Conservation (phyloP, 352 stramenopile species). For the Phytophthora multivora region DNA sequence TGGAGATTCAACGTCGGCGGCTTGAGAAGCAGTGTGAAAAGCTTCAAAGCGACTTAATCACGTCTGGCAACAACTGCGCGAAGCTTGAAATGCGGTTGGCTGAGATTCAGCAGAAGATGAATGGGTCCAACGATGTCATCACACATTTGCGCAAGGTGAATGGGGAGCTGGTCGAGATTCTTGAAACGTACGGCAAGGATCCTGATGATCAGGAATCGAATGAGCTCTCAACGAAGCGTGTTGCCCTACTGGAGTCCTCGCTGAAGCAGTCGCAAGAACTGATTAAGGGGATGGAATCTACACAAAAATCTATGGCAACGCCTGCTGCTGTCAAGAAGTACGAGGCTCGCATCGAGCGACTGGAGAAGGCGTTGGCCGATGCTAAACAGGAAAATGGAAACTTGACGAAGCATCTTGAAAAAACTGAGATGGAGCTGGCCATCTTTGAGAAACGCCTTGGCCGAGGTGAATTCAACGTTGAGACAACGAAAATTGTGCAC, state of each 20-base stretch:
- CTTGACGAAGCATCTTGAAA: slow-evolving; percentile 66
- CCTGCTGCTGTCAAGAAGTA: slow-evolving; percentile 49
- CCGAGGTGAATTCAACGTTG: slow-evolving; percentile 76
- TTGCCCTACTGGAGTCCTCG: slow-evolving; percentile 50
- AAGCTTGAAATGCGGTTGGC: slow-evolving; percentile 53
- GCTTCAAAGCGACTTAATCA: slow-evolving; percentile 54
- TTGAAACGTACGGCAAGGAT: slow-evolving; percentile 68
- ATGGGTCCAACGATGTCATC: slow-evolving; percentile 42
- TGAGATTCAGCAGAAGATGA: slow-evolving; percentile 51
- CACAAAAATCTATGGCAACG: slow-evolving; percentile 43
- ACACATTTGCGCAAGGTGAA: slow-evolving; percentile 59
- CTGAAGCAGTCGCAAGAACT: slow-evolving; percentile 55
- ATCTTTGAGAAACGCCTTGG: slow-evolving; percentile 77
- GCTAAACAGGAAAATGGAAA: slow-evolving; percentile 53
- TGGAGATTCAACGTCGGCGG: slow-evolving; percentile 50
- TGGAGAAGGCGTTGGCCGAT: slow-evolving; percentile 53
- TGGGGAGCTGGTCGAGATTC: slow-evolving; percentile 61
- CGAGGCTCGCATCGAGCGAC: slow-evolving; percentile 46
- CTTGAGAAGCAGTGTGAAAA: slow-evolving; percentile 59
- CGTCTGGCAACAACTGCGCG: slow-evolving; percentile 45
- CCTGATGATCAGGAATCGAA: slow-evolving; percentile 38
- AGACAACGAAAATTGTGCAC: slow-evolving; percentile 89
- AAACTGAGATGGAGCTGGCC: slow-evolving; percentile 62
- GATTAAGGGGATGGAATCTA: slow-evolving; percentile 46
- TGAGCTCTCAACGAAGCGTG: slow-evolving; percentile 33